Base-by-base conservation (phyloP, 148 eudicot genomes). In the Rhododendron mucronatum region DNA sequence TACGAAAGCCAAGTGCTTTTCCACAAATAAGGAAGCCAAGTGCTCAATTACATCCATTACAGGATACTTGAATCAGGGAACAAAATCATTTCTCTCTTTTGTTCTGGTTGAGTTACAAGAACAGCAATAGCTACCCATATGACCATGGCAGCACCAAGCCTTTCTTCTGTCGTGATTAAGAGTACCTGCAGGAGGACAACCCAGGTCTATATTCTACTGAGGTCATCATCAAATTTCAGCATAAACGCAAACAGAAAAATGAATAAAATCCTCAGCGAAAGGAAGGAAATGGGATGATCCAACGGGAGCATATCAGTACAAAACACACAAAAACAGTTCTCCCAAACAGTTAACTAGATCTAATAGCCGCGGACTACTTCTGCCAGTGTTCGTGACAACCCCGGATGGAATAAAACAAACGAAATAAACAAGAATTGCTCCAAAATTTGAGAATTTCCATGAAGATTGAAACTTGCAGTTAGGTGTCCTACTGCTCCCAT, bases 401-500 rank as follows among this genome's bases (percentile, higher is more conserved):
- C 45, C 30, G 2, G 35, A 75, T 37, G 78, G 79, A 28, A 16
- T 4, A 26, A 80, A 80, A 18, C 11, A 0, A 80, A 55, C 16
- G 7, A 33, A n/a, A 53, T 45, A 35, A 37, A 57, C 73, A 33
- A 11, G 47, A 48, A 55, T 67, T 9, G 18, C 28, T 23, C 16
- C 33, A 20, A 23, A 53, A 16, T 78, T 44, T 7, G 33, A 83
- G 23, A 78, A 2, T 65, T 44, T n/a, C 15, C 21, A 14, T 18
- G 33, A 37, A 69, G 7, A 83, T 71, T 12, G 39, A 21, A 76
- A n/a, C 80, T 88, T 88, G 74, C 88, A 85, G 21, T 10, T 74
- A 39, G 87, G 26, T 13, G 65, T 88, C 87, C 75, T 88, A 82
- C 82, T 86, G 88, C 88, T 91, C 95, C 98, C 98, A 95, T 35